Percentiles rank a stretch among this genome's conserved stretches.
phyloP scores from a whole-genome alignment of 257 asterid genomes.

The Solanum chiquidenum region DNA sequence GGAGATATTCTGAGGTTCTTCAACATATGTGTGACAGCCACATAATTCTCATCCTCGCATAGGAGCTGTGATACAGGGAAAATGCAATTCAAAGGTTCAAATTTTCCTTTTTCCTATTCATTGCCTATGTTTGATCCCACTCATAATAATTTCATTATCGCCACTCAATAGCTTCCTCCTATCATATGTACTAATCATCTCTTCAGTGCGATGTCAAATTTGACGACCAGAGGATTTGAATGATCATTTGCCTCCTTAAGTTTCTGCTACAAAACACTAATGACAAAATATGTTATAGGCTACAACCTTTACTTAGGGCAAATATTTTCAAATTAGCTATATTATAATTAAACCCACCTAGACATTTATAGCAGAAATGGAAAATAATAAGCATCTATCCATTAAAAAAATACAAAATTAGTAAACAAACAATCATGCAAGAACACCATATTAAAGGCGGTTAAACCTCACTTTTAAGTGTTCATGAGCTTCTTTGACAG shows the following conservation, averaged over 20 bases:
- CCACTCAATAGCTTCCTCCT: not conserved
- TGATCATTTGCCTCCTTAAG: not conserved
- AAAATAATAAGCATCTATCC: not conserved
- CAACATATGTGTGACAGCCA: not conserved
- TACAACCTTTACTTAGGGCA: not conserved
- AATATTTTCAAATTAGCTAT: not conserved
- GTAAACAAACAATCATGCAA: not conserved
- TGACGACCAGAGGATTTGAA: not conserved
- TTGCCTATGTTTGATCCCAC: not conserved
- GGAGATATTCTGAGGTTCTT: not conserved
- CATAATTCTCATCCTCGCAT: not conserved
- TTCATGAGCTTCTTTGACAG: conserved; percentile 96
- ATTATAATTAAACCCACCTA: not conserved
- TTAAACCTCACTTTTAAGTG: conserved; percentile 66
- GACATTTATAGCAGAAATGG: not conserved
- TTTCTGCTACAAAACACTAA: not conserved
- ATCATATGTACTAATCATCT: not conserved
- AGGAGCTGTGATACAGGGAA: not conserved
- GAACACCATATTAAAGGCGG: not conserved
- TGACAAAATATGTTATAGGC: not conserved
- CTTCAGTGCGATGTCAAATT: not conserved
- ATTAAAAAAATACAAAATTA: not conserved
- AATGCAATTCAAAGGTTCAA: not conserved
- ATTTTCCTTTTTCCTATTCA: not conserved
- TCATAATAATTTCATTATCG: not conserved